phyloP scores from a whole-genome alignment of 2,329 filamentous ascomycete species.

The Passalora sequoiae region DNA sequence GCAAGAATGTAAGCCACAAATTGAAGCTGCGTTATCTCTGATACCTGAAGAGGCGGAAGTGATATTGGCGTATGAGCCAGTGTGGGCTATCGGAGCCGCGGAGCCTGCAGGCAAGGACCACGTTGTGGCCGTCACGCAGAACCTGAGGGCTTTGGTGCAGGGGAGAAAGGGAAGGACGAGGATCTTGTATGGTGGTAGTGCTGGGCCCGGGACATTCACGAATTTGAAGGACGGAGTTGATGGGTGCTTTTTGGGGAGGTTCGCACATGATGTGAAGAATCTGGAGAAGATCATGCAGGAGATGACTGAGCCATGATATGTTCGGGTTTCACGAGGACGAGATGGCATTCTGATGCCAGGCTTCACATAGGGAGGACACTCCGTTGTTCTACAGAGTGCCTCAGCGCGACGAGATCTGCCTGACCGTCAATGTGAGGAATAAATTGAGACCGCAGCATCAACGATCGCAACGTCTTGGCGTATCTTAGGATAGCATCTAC shows the following conservation, averaged over 20 bases:
- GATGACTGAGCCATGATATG: slow-evolving; percentile 44
- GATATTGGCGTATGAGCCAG: slow-evolving; percentile 78
- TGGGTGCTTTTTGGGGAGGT: slow-evolving; percentile 74
- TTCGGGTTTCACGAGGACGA: too few relatives aligned
- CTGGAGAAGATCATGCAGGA: slow-evolving; percentile 69
- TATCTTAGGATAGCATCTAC: too few relatives aligned
- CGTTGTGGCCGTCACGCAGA: slow-evolving; percentile 64
- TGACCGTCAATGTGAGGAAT: too few relatives aligned
- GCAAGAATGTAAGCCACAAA: slow-evolving; percentile 60
- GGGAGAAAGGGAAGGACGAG: slow-evolving; percentile 55
- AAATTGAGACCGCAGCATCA: too few relatives aligned
- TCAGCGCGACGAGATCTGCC: too few relatives aligned
- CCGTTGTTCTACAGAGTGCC: too few relatives aligned
- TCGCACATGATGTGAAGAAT: slow-evolving; percentile 69
- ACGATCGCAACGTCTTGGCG: too few relatives aligned
- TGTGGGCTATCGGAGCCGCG: slow-evolving; percentile 78
- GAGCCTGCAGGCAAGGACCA: slow-evolving; percentile 68
- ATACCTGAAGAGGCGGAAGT: slow-evolving; percentile 62
- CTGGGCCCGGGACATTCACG: slow-evolving; percentile 70
- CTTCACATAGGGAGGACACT: too few relatives aligned
- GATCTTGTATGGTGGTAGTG: slow-evolving; percentile 77
- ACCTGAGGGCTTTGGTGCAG: slow-evolving; percentile 54
- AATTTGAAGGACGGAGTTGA: slow-evolving; percentile 65
- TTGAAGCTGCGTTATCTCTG: slow-evolving; percentile 57
- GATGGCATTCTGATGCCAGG: too few relatives aligned